phyloP scores from a whole-genome alignment of 495 filamentous ascomycete genomes.

The Bryoglossum gracile region DNA sequence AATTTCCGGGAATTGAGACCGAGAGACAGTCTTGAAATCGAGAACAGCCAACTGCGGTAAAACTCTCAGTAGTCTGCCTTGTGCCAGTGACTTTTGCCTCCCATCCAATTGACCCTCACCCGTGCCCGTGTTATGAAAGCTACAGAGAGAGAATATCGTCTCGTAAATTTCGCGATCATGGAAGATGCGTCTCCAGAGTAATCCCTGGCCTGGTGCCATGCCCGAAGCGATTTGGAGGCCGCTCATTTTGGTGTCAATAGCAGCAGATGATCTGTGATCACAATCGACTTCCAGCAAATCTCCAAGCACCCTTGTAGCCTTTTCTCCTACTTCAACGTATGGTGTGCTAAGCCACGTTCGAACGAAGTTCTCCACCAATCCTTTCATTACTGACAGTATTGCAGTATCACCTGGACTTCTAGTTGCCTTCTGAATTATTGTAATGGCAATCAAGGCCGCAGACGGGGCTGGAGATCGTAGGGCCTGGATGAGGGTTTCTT shows the following conservation, averaged over 20 bases:
- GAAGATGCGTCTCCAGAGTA: constrained; percentile 69
- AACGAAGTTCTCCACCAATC: constrained; percentile 53
- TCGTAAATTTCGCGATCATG: constrained; percentile 58
- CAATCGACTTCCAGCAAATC: constrained; percentile 64
- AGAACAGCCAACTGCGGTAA: constrained; percentile 58
- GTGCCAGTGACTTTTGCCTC: constrained; percentile 65
- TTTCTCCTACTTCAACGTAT: constrained; percentile 66
- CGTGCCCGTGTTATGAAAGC: constrained; percentile 33
- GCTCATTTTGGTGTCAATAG: constrained; percentile 26
- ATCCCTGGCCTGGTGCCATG: constrained; percentile 49
- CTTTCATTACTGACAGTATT: constrained; percentile 58
- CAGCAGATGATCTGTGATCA: constrained; percentile 41
- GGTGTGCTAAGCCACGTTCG: constrained; percentile 64
- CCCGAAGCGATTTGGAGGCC: constrained; percentile 32
- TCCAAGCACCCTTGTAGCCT: constrained; percentile 57
- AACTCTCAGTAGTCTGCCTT: constrained; percentile 67
- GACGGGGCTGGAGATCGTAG: constrained; percentile 54
- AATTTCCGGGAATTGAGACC: constrained; percentile 51
- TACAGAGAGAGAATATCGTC: constrained; percentile 55
- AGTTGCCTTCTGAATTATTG: constrained; percentile 66
- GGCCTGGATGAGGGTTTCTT: constrained; percentile 44
- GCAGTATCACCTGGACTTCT: constrained; percentile 52
- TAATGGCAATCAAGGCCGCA: constrained; percentile 63
- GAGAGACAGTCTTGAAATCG: constrained; percentile 54
- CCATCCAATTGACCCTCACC: constrained; percentile 40